These are phyloP conservation scores for Cucumis melo DNA, from an alignment of 306 rosid genomes.

Conservation along the genomic window DNA sequence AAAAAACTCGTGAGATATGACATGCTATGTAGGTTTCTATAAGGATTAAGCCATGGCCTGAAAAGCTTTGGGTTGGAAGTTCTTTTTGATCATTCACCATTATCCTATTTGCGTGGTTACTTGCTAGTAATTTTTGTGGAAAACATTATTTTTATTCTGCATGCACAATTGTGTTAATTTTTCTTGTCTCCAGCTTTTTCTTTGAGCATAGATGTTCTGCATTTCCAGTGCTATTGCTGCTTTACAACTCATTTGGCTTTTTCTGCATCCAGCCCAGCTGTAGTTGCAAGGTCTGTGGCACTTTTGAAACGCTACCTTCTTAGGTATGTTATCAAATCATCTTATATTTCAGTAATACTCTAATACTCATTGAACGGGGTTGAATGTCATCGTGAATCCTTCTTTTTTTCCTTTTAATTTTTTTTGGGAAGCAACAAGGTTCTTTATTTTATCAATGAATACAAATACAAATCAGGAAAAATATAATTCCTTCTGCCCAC, in stretches of 20 bases:
- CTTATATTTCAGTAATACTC: conserved; percentile 3
- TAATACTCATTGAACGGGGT: not conserved
- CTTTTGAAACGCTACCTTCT: conserved; percentile 84
- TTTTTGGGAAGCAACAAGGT: not conserved
- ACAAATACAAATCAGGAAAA: not conserved
- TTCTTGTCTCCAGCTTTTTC: conserved; percentile 11
- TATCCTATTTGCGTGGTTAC: not conserved
- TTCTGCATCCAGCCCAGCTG: conserved; percentile 80
- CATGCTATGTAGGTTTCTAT: not conserved
- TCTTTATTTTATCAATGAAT: not conserved
- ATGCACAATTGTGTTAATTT: not conserved
- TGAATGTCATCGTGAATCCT: not conserved
- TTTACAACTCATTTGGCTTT: conserved; percentile 19
- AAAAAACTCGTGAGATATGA: not conserved
- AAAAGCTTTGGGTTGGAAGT: not conserved
- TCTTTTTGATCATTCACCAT: not conserved
- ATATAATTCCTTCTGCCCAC: not conserved
- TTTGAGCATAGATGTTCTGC: conserved; percentile 5
- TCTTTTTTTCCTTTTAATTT: not conserved
- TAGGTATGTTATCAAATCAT: conserved; percentile 41
- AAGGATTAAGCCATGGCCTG: not conserved
- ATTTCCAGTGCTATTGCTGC: not conserved
- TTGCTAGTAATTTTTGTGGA: not conserved
- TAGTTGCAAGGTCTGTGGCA: conserved; percentile 89
- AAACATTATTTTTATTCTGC: not conserved